A percentile compares a stretch with the other conserved stretches of the same genome.
Evolutionary conservation across 73 alveolate species (phyloP).

Genomic region (Paramecium bursaria): DNA sequence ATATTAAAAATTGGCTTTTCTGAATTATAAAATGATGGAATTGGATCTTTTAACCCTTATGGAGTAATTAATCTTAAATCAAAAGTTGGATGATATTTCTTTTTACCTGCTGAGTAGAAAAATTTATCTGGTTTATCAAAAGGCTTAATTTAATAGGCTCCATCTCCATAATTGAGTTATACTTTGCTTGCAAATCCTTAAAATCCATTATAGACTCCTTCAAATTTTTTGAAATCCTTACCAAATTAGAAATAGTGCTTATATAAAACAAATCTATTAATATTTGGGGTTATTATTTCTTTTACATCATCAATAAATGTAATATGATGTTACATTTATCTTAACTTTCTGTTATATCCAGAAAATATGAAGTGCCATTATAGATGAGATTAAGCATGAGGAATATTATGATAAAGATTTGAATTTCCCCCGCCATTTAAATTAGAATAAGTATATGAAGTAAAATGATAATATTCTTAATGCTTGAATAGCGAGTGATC

Average conservation of each 20-base stretch:
- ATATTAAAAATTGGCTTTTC: neutral
- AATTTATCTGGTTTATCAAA: constrained; percentile 2
- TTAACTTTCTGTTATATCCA: constrained; percentile 14
- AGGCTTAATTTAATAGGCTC: constrained; percentile 44
- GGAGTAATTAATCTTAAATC: neutral
- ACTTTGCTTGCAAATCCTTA: constrained; percentile 25
- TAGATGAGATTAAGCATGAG: constrained; percentile 2
- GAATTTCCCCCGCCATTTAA: constrained; percentile 1
- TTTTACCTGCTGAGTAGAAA: constrained; percentile 11
- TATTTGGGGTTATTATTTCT: neutral
- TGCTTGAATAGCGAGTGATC: constrained; percentile 1
- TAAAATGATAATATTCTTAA: constrained; percentile 5
- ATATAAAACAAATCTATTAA: neutral
- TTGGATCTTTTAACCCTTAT: neutral
- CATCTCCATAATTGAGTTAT: constrained; percentile 34
- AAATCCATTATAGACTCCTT: constrained; percentile 15
- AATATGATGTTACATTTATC: neutral
- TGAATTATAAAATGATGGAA: neutral
- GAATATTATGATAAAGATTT: constrained; percentile 3
- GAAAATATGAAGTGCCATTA: constrained; percentile 53
- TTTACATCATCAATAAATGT: constrained; percentile 25
- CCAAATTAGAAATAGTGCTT: constrained; percentile 47
- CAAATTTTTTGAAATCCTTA: constrained; percentile 21
- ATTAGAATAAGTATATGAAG: neutral
- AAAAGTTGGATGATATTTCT: constrained; percentile 8